Evolutionary conservation across 495 filamentous ascomycete genomes (phyloP).

Genomic region (Bombardia bombarda): DNA sequence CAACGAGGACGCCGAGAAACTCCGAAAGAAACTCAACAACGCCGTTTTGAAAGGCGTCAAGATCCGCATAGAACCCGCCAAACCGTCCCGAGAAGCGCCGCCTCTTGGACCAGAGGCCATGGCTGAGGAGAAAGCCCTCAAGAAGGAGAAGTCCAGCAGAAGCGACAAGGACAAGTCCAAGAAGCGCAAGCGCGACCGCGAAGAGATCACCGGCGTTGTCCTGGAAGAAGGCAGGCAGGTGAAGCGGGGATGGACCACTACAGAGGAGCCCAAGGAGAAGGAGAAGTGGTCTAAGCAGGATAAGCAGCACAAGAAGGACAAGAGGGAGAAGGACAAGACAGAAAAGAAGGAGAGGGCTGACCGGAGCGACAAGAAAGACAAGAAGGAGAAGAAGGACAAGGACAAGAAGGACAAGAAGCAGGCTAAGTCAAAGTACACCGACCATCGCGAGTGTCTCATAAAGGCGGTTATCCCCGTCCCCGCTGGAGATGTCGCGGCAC

Average conservation of each 20-base stretch:
- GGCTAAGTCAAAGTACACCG: constrained; percentile 66
- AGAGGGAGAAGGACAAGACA: constrained; percentile 61
- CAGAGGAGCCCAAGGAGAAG: constrained; percentile 45
- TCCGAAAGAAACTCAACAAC: constrained; percentile 90
- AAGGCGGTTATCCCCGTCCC: constrained; percentile 68
- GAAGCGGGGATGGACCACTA: constrained; percentile 84
- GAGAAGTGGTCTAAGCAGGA: constrained; percentile 59
- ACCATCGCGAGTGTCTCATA: constrained; percentile 71
- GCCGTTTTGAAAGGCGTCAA: constrained; percentile 77
- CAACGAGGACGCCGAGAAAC: constrained; percentile 68
- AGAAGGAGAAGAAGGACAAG: constrained; percentile 39
- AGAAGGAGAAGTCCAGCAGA: constrained; percentile 25
- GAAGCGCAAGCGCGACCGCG: constrained; percentile 58
- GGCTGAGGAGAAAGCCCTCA: constrained; percentile 28
- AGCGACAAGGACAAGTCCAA: constrained; percentile 39
- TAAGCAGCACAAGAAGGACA: constrained; percentile 64
- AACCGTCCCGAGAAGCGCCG: constrained; percentile 33
- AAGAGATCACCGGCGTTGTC: constrained; percentile 60
- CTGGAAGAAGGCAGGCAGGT: constrained; percentile 67
- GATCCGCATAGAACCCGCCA: constrained; percentile 70
- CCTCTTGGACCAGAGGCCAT: constrained; percentile 25
- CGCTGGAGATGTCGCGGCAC: constrained; percentile 23
- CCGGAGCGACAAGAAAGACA: constrained; percentile 49
- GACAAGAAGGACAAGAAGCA: constrained; percentile 52
- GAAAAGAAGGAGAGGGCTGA: constrained; percentile 88